Evolutionary conservation across 352 stramenopile species (phyloP), one percentile per base, ranked within the genome.

Genomic region (Phytophthora pluvialis): DNA sequence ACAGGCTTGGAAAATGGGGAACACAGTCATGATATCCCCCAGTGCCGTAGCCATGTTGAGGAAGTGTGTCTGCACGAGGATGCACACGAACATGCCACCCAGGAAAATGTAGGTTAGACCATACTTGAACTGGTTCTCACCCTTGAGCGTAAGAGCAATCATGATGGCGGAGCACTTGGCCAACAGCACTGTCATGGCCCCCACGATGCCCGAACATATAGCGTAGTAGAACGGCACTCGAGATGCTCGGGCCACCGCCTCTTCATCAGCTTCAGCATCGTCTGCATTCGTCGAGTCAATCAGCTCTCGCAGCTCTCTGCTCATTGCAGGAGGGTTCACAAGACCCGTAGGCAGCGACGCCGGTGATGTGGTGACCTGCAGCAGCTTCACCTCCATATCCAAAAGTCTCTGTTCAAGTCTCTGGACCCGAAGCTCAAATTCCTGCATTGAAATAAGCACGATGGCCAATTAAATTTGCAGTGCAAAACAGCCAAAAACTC

Each of bases 21-120:
- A 96, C 35, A 96, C 88, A 11, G 86, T 96, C 86, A 96, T 95
- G 68, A 92, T 94, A 60, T 96, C 85, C 12, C 88, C 88, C 42
- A 94, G 58, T 10, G 86, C 58, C 42, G 85, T 96, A 5, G 88
- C 88, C 72, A 94, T 83, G 60, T 96, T 96, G 51, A 96, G 80
- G 60, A 96, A 90, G 52, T 96, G 86, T 29, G 88, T 96, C 61
- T 96, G 88, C 38, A 95, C 75, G 18, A 96, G 73, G 57, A 96
- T 91, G 53, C 80, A 94, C 39, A 91, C 74, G 45, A 96, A 84
- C 82, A 96, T 96, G 52, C 86, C 88, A 18, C 86, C 86, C 21
- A 94, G 60, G 45, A 96, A 96, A 43, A 95, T 83, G 63, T 96
- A 96, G 40, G 88, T 95, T 13, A 95, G 55, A 7, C 74, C 74